phyloP scores from a whole-genome alignment of 208 protist species.

The Trypanosoma cruzi region DNA sequence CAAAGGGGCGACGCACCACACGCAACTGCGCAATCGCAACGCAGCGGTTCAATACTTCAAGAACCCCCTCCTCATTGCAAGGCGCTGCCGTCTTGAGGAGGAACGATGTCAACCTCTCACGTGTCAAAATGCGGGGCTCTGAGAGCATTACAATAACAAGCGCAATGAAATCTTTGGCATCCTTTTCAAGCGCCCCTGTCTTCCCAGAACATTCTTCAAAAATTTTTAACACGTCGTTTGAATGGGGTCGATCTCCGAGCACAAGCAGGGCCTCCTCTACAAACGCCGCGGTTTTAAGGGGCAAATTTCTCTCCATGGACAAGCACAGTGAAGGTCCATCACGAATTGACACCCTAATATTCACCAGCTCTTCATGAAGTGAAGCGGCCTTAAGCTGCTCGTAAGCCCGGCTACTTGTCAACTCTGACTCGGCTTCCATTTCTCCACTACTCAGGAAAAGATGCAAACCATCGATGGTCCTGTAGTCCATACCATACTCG shows the following conservation, averaged over 20 bases:
- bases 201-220: slow-evolving; percentile 5
- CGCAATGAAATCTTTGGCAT: slow-evolving; percentile 6
- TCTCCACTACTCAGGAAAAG: slow-evolving; percentile 24
- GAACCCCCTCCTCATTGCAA: background rate
- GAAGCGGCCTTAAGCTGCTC: slow-evolving; percentile 5
- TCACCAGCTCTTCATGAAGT: background rate
- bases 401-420: slow-evolving; percentile 12
- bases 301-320: background rate
- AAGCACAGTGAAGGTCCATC: background rate
- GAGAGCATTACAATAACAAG: background rate
- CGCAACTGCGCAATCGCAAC: background rate
- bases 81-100: background rate
- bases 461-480: slow-evolving; percentile 1
- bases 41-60: slow-evolving; percentile 1
- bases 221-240: slow-evolving; percentile 9
- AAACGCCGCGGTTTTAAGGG: background rate
- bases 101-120: background rate
- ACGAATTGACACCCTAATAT: slow-evolving; percentile 8
- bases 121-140: background rate
- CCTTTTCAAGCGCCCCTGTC: background rate
- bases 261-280: slow-evolving; percentile 5
- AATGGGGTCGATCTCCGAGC: background rate
- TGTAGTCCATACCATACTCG: slow-evolving; percentile 24
- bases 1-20: slow-evolving; percentile 15
- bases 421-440: background rate